Evolutionary conservation across 2,329 filamentous ascomycete genomes (phyloP), one percentile per base, ranked within the genome.

Genomic region (Exophiala sp.): DNA sequence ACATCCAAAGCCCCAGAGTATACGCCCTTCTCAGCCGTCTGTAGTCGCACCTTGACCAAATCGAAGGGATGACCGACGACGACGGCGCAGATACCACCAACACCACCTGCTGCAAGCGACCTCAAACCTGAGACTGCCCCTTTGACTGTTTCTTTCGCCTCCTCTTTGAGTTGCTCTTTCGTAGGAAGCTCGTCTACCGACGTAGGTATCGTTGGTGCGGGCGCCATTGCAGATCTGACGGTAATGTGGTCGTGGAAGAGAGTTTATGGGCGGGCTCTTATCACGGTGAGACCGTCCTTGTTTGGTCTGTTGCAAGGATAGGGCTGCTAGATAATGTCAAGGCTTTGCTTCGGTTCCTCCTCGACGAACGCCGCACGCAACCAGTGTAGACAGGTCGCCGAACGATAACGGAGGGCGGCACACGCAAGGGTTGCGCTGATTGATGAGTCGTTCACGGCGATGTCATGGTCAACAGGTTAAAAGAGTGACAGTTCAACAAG

Each of bases 21-120:
- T 34, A 96, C 88, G 45, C 94, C 94, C 72, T 85, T 87, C 74
- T 97, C 91, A 34, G 94, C 91, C 2, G 94, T 99, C 78, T 99
- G 94, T 71, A 99, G 78, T 55, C 94, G 88, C 62, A 99, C 94
- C 77, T 99, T 99, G 71, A 97, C 92, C 65, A 99, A 80, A 71
- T 99, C 94, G 70, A 99, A 99, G 8, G 94, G 94, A 72, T 99
- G 94, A 53, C 94, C 88, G 55, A 97, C 91, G 39, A 99, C 71
- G 51, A 99, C 94, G 53, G 94, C 92, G 76, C 89, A 97, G 44
- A 99, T 73, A 65, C 94, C 94, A 64, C 94, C 94, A 56, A 95
- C 95, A 59, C 91, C 94, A 65, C 94, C 94, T 6, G 92, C 92
- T 7, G 81, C 86, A 47, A 99, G 82, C 39, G 92, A 94, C 56